Conservation (phyloP, 208 protist species). For the Leishmania amazonensis region DNA sequence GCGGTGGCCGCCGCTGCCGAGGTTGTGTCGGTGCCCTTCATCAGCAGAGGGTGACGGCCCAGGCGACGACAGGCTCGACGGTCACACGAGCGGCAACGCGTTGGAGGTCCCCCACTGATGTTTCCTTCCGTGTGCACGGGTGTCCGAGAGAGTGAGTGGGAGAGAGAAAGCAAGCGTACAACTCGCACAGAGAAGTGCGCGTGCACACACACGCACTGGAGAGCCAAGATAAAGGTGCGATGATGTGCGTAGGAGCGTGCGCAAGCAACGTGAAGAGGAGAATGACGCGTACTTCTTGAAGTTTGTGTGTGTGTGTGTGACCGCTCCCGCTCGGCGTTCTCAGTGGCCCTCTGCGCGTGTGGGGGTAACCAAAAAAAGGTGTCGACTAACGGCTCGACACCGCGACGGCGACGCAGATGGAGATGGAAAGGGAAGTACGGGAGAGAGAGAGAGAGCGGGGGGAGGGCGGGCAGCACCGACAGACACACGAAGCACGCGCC, state of each 20-base stretch:
- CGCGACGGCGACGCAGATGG: background rate
- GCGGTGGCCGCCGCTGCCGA: background rate
- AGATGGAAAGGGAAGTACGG: background rate
- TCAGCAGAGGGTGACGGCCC: background rate
- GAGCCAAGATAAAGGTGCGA: background rate
- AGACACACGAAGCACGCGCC: background rate
- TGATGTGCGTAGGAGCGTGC: background rate
- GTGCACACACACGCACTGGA: too few species aligned
- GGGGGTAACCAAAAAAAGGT: background rate
- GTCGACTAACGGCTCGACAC: background rate
- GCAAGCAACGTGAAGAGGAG: background rate
- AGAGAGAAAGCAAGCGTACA: background rate
- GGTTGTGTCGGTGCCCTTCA: background rate
- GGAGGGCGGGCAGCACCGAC: too few species aligned
- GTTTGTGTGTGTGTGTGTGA: background rate
- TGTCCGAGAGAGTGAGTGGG: background rate
- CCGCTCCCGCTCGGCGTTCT: background rate
- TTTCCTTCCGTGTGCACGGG: background rate
- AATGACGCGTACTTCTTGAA: background rate
- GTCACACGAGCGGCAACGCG: background rate
- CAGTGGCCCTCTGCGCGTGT: background rate
- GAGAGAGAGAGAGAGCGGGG: background rate
- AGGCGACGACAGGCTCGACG: background rate
- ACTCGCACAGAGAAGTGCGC: background rate
- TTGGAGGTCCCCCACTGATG: background rate